Conservation (phyloP, 306 rosid genomes). For the Glycine tomentella region DNA sequence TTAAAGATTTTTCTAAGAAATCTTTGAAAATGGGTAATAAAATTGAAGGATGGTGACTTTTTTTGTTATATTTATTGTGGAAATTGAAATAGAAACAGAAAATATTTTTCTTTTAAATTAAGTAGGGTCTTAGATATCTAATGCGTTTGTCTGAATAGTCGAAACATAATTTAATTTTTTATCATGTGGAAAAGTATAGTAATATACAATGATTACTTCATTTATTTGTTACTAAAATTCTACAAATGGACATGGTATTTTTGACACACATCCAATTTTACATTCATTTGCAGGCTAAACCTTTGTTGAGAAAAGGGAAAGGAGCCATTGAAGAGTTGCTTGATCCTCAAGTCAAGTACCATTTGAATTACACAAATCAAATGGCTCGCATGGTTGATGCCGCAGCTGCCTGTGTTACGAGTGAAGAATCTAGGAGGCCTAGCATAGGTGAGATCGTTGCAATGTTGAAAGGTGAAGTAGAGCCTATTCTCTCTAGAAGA, state of each 20-base stretch:
- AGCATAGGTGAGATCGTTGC: conserved; percentile 69
- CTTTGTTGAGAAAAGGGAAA: conserved; percentile 74
- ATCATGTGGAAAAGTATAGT: not conserved
- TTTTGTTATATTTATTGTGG: not conserved
- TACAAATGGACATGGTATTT: too few species aligned
- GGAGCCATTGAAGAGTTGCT: conserved; percentile 73
- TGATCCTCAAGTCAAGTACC: conserved; percentile 67
- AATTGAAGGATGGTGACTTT: not conserved
- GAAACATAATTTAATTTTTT: too few species aligned
- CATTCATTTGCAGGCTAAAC: conserved; percentile 69
- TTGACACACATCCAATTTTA: too few species aligned
- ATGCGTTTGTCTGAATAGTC: not conserved
- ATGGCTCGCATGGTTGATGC: conserved; percentile 69
- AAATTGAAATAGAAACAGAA: not conserved
- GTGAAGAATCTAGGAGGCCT: conserved; percentile 86
- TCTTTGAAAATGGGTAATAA: not conserved
- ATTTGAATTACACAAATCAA: conserved; percentile 54
- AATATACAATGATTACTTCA: not conserved
- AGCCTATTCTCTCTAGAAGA: conserved; percentile 54
- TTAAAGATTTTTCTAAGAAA: too few species aligned
- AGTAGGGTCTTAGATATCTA: not conserved
- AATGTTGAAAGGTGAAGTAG: conserved; percentile 71
- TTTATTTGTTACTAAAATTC: not conserved
- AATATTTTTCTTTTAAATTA: not conserved
- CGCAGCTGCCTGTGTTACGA: conserved; percentile 75